Evolutionary conservation across 768 basidiomycete genomes (phyloP).

Genomic region (Tylopilus rubrobrunneus): DNA sequence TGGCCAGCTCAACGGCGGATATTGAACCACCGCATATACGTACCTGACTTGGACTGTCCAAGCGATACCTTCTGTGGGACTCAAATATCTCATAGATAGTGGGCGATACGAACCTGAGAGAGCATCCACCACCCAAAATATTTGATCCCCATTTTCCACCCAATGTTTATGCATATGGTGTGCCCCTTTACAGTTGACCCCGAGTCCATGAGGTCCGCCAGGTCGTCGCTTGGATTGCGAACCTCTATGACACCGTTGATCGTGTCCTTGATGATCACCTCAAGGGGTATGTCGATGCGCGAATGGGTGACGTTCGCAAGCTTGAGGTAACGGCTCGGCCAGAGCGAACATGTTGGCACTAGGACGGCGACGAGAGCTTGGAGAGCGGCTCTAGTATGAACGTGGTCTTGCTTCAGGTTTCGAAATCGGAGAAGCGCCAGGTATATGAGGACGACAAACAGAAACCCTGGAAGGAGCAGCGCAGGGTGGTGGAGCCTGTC

Average conservation of each 20-base stretch:
- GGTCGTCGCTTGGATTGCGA: constrained; percentile 36
- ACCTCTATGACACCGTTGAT: constrained; percentile 42
- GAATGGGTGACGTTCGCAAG: constrained; percentile 26
- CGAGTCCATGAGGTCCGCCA: constrained; percentile 35
- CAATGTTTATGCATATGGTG: constrained; percentile 32
- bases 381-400: constrained; percentile 20
- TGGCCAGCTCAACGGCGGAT: not conserved
- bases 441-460: constrained; percentile 11
- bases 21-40: constrained; percentile 13
- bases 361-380: constrained; percentile 40
- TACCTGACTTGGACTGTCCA: constrained; percentile 18
- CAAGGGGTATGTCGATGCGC: constrained; percentile 31
- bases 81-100: not conserved
- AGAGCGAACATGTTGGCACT: constrained; percentile 42
- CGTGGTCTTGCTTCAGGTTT: constrained; percentile 3
- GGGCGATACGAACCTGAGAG: constrained; percentile 18
- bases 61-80: not conserved
- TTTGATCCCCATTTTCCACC: constrained; percentile 31
- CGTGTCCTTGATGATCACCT: constrained; percentile 35
- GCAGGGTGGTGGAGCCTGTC: not conserved
- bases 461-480: constrained; percentile 1
- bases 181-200: constrained; percentile 36
- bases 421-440: constrained; percentile 7
- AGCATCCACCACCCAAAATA: constrained; percentile 34
- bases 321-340: constrained; percentile 37